Evolutionary conservation across 1,284 basidiomycete genomes (phyloP).

Genomic region (Crucibulum parvulum): DNA sequence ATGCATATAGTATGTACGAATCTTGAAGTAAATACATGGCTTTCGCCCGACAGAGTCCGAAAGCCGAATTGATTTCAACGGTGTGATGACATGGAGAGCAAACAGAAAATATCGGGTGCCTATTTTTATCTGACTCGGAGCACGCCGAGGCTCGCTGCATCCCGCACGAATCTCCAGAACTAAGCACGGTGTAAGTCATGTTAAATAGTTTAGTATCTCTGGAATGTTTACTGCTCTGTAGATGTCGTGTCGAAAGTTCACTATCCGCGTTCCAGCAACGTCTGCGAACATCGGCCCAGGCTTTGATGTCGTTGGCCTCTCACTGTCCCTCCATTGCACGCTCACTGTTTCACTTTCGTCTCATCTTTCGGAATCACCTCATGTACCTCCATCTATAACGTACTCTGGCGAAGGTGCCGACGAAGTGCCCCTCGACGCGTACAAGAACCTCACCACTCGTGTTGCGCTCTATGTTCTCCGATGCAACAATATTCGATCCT

Average conservation of each 20-base stretch:
- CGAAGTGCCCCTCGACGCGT: slow-evolving; percentile 93
- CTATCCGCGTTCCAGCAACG: slow-evolving; percentile 91
- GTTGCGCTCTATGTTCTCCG: slow-evolving; percentile 97
- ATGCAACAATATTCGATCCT: slow-evolving; percentile 77
- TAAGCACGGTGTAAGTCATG: too few species aligned
- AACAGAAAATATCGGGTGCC: not conserved
- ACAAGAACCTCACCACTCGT: slow-evolving; percentile 98
- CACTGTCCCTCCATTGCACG: slow-evolving; percentile 88
- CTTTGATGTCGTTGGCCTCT: slow-evolving; percentile 98
- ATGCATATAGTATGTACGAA: too few species aligned
- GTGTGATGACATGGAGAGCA: not conserved
- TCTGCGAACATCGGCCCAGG: slow-evolving; percentile 99
- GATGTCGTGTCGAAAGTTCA: slow-evolving; percentile 47
- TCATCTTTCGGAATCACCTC: slow-evolving; percentile 32
- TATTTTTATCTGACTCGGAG: too few species aligned
- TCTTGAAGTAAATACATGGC: too few species aligned
- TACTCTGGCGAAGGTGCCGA: slow-evolving; percentile 91
- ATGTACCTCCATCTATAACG: slow-evolving; percentile 67
- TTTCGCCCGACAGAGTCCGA: too few species aligned
- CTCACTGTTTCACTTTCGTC: slow-evolving; percentile 65
- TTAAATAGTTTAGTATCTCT: too few species aligned
- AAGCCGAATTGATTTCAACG: not conserved
- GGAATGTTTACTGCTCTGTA: not conserved
- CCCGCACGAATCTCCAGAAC: too few species aligned
- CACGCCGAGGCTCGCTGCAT: too few species aligned